Conservation (phyloP, 257 asterid genomes). For the Jaltomata sinuosa region DNA sequence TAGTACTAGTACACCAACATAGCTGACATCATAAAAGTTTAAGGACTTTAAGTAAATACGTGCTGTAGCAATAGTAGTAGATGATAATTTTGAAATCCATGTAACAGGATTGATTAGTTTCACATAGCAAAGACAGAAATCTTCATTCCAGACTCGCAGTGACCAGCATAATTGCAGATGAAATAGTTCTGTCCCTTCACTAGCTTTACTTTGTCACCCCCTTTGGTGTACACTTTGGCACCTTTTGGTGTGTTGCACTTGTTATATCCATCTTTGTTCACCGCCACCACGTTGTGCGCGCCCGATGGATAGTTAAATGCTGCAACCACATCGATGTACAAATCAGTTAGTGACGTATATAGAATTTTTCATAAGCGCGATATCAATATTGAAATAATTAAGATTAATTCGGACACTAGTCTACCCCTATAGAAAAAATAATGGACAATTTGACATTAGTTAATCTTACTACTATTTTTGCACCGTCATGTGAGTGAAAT, state of each 20-base stretch:
- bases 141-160: conserved; percentile 61
- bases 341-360: neutral
- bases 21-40: neutral
- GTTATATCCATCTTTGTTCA: conserved; percentile 12
- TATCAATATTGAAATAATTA: too few relatives aligned
- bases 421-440: too few relatives aligned
- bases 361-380: neutral
- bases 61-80: neutral
- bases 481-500: neutral
- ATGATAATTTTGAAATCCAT: neutral
- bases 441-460: neutral
- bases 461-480: too few relatives aligned
- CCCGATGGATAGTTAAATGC: conserved; percentile 22
- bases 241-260: conserved; percentile 9
- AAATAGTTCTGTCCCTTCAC: conserved; percentile 46
- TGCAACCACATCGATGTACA: neutral
- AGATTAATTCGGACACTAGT: too few relatives aligned
- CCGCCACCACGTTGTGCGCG: conserved; percentile 28
- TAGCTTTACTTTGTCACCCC: conserved; percentile 42
- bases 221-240: conserved; percentile 20
- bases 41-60: neutral
- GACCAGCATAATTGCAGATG: conserved; percentile 47
- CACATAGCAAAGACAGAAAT: conserved; percentile 28
- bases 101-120: neutral
- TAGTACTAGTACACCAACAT: neutral